phyloP scores from a whole-genome alignment of 176 grass and related monocot species.

The Triticum dicoccoides region DNA sequence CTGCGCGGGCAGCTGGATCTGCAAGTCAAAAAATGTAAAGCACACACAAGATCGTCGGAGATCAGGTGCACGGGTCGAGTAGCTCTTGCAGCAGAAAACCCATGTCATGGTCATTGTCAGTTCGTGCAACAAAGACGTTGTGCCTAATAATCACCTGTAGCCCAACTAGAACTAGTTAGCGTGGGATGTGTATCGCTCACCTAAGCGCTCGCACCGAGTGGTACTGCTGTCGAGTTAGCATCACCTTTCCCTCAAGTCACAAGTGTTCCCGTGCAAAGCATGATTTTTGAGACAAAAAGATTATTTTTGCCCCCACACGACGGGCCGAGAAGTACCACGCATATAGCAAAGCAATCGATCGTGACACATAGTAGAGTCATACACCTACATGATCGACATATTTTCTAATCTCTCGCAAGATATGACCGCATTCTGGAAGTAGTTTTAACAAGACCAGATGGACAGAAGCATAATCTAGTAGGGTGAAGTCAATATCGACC shows the following conservation, averaged over 20 bases:
- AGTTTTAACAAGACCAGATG: too few species aligned
- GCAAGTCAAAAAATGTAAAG: neutral
- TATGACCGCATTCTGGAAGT: neutral
- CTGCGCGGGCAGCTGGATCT: neutral
- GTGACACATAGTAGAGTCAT: neutral
- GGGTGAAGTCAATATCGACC: neutral
- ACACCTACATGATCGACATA: neutral
- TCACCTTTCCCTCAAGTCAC: too few species aligned
- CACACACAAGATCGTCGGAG: neutral
- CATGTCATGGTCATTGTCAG: neutral
- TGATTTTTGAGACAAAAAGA: too few species aligned
- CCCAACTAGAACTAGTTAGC: neutral
- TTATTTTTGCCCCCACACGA: too few species aligned
- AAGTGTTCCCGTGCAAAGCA: too few species aligned
- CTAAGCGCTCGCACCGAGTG: neutral
- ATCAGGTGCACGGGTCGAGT: neutral
- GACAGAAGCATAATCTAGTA: neutral
- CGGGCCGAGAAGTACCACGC: neutral
- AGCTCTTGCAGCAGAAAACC: neutral
- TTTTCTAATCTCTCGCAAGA: neutral
- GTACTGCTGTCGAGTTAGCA: neutral
- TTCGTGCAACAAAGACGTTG: neutral
- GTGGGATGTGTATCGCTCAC: neutral
- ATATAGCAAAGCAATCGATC: neutral
- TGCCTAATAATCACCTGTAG: neutral